Conservation (phyloP, 2,329 filamentous ascomycete genomes). For the Colletotrichum lentis region DNA sequence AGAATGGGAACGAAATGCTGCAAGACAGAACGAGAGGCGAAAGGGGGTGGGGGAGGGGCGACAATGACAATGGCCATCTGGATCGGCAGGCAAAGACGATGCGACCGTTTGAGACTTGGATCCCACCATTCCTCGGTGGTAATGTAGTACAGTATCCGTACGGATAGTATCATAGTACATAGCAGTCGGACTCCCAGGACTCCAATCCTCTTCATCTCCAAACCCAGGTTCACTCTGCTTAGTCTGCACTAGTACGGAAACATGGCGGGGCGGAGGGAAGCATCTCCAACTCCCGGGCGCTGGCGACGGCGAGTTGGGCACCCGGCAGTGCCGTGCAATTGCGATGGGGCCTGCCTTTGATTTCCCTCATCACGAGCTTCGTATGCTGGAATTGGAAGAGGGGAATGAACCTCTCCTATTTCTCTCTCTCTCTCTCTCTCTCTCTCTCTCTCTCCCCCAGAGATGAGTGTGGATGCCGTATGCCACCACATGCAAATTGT, state of each 20-base stretch:
- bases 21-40: neutral
- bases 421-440: neutral
- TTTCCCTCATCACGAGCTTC: neutral
- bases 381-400: neutral
- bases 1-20: neutral
- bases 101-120: slow-evolving; percentile 21
- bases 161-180: too few relatives aligned
- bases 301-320: neutral
- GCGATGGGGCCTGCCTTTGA: neutral
- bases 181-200: neutral
- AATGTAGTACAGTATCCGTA: too few relatives aligned
- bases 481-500: neutral
- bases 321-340: slow-evolving; percentile 9
- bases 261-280: neutral
- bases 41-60: neutral
- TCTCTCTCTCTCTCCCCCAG: too few relatives aligned
- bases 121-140: too few relatives aligned
- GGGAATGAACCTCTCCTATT: too few relatives aligned
- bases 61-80: slow-evolving; percentile 10
- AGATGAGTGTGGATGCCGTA: slow-evolving; percentile 4
- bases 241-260: neutral
- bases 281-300: slow-evolving; percentile 2
- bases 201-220: slow-evolving; percentile 6
- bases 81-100: slow-evolving; percentile 27
- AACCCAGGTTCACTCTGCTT: neutral